Percentiles rank a stretch among this genome's conserved stretches.
Evolutionary conservation across 2,329 filamentous ascomycete species (phyloP).

Genomic region (Annulohypoxylon truncatum): DNA sequence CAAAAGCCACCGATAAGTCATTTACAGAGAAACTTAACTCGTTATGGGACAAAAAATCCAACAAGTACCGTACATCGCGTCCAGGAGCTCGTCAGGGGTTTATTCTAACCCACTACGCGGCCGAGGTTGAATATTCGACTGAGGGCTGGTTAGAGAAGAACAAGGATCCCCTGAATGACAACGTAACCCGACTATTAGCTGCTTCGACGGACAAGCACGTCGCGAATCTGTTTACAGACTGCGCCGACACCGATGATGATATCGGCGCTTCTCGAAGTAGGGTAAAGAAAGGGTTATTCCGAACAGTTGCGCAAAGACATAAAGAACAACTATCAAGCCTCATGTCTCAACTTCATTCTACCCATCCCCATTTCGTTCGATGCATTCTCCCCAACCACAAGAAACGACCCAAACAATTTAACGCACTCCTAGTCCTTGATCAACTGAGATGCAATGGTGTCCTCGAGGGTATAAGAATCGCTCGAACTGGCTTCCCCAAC

Average conservation of each 20-base stretch:
- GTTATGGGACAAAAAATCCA: slow-evolving; percentile 94
- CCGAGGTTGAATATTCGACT: slow-evolving; percentile 96
- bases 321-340: slow-evolving; percentile 98
- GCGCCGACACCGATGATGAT: slow-evolving; percentile 83
- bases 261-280: slow-evolving; percentile 75
- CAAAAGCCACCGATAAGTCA: slow-evolving; percentile 94
- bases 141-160: slow-evolving; percentile 98
- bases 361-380: slow-evolving; percentile 97
- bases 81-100: slow-evolving; percentile 83
- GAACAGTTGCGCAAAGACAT: slow-evolving; percentile 94
- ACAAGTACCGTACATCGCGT: slow-evolving; percentile 90
- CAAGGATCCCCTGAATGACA: slow-evolving; percentile 98
- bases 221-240: slow-evolving; percentile 87
- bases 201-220: slow-evolving; percentile 85
- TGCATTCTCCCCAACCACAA: slow-evolving; percentile 99
- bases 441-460: slow-evolving; percentile 99
- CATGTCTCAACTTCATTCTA: slow-evolving; percentile 94
- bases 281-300: slow-evolving; percentile 97
- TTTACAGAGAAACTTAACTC: slow-evolving; percentile 99
- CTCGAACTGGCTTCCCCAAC: slow-evolving; percentile 96
- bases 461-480: slow-evolving; percentile 97
- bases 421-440: slow-evolving; percentile 90
- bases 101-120: slow-evolving; percentile 95
- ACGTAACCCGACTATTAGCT: slow-evolving; percentile 88
- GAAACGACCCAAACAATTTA: slow-evolving; percentile 93